Base-by-base conservation (phyloP, 768 basidiomycete genomes). In the Lanmaoa pseudosensibilis region DNA sequence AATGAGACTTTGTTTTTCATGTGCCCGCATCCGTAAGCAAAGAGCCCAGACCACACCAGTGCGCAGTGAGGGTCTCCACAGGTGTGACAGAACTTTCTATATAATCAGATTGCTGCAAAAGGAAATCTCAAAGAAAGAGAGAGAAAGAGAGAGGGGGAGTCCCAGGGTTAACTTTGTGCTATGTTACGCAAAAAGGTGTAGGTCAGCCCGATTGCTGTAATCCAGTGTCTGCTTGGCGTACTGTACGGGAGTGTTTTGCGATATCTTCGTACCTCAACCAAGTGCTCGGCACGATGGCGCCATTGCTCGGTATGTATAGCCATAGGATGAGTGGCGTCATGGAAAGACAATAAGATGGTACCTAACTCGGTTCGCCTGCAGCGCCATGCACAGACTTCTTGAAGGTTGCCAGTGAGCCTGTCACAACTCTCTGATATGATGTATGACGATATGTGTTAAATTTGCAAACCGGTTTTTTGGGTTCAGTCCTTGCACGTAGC, bases 331-430 rank as follows among this genome's bases (percentile, higher is more conserved):
- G 12, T 27, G 25, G 13, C 45, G 41, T 19, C 33, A 19, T 30
- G 39, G 5, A 12, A 41, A 46, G 59, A 62, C 60, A 62, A 62
- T 62, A 62, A 39, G 55, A 44, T 8, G 0, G 13, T 50, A 19
- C 34, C 55, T 19, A 19, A 47, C 37, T 36, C 40, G 52, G 55
- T 36, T 3, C 13, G 9, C 18, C n/a, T 13, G 41, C 50, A 30
- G 40, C 12, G 45, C 39, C 32, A 2, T 19, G 57, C 57, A 38
- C 41, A 23, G 39, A n/a, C 34, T 30, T n/a, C 44, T n/a, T n/a
- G n/a, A 45, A 45, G 44, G 11, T 19, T 46, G 30, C n/a, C 45
- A 46, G 18, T 11, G 44, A 13, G 27, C 9, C 16, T n/a, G 9
- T 8, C 27, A 30, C 7, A 30, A 30, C 27, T 30, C 27, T 30